phyloP scores from a whole-genome alignment of 2,329 filamentous ascomycete species.

The Diplodia intermedia region DNA sequence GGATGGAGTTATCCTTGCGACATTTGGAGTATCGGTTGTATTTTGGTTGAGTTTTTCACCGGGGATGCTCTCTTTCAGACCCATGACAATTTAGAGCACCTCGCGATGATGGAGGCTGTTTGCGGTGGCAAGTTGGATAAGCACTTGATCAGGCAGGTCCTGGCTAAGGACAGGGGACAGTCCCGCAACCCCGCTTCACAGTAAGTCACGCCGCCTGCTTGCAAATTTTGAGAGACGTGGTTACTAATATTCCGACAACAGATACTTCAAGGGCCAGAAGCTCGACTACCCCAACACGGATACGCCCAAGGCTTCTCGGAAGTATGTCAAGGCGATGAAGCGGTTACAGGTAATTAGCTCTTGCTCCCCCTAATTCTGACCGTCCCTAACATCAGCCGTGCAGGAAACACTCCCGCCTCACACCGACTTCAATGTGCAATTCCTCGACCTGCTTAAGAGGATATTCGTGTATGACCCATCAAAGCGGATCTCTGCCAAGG shows the following conservation, averaged over 20 bases:
- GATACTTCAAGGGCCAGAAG: constrained; percentile 63
- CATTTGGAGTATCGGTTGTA: constrained; percentile 74
- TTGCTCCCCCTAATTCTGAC: not conserved
- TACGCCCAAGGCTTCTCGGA: constrained; percentile 67
- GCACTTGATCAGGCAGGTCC: constrained; percentile 61
- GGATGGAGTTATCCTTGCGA: constrained; percentile 73
- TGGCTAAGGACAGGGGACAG: constrained; percentile 56
- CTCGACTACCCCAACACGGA: constrained; percentile 69
- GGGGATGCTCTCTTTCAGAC: constrained; percentile 73
- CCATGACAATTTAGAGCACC: constrained; percentile 71
- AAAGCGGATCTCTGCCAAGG: constrained; percentile 68
- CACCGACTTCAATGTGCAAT: constrained; percentile 66
- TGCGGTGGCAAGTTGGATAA: constrained; percentile 64
- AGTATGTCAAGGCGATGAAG: constrained; percentile 74
- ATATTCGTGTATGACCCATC: constrained; percentile 74
- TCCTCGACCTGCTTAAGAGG: constrained; percentile 66
- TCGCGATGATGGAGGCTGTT: constrained; percentile 73
- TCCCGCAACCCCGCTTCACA: constrained; percentile 62
- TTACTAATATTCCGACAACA: constrained; percentile 48
- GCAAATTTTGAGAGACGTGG: constrained; percentile 33
- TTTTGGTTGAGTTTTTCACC: constrained; percentile 72
- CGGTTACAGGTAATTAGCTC: constrained; percentile 58
- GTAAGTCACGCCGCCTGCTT: constrained; percentile 51
- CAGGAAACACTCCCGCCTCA: constrained; percentile 69
- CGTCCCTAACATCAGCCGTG: constrained; percentile 36